Percentiles rank a stretch among this genome's conserved stretches.
Conservation (phyloP, 2,329 filamentous ascomycete species). For the Neonectria sp. region DNA sequence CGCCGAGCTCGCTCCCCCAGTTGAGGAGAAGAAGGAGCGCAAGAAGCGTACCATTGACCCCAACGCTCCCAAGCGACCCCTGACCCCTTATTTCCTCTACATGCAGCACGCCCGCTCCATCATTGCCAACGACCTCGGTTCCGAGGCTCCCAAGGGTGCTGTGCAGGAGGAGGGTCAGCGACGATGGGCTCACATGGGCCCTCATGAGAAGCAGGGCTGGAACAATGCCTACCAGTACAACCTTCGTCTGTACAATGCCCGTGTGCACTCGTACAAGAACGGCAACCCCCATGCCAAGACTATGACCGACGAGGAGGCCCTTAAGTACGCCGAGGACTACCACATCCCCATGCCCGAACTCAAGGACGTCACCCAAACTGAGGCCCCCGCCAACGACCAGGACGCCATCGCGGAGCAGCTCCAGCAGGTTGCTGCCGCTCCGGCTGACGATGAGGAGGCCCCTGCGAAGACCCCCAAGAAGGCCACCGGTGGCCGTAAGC, state of each 20-base stretch:
- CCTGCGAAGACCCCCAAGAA: constrained; percentile 73
- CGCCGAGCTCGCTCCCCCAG: constrained; percentile 60
- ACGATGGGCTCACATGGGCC: constrained; percentile 85
- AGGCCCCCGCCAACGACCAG: constrained; percentile 61
- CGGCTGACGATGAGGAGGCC: constrained; percentile 61
- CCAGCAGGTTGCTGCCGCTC: constrained; percentile 58
- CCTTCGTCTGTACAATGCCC: constrained; percentile 75
- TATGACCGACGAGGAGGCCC: constrained; percentile 74
- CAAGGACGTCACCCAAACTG: constrained; percentile 57
- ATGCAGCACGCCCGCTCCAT: constrained; percentile 89
- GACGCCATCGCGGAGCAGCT: constrained; percentile 74
- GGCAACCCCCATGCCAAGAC: constrained; percentile 71
- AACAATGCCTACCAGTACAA: constrained; percentile 79
- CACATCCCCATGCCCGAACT: constrained; percentile 68
- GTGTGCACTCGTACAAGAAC: constrained; percentile 75
- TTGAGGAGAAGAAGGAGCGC: constrained; percentile 86
- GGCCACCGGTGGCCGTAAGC: constrained; percentile 66
- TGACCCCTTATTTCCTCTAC: constrained; percentile 96
- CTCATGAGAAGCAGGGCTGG: constrained; percentile 80
- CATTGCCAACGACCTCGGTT: constrained; percentile 84
- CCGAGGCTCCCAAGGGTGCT: constrained; percentile 85
- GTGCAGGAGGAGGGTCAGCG: constrained; percentile 90
- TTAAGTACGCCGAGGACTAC: constrained; percentile 72
- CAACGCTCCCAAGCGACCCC: constrained; percentile 92
- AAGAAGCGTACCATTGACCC: constrained; percentile 91